Evolutionary conservation across 2,329 filamentous ascomycete species (phyloP), one percentile per base, ranked within the genome.

Genomic region (Fusarium xylarioides): DNA sequence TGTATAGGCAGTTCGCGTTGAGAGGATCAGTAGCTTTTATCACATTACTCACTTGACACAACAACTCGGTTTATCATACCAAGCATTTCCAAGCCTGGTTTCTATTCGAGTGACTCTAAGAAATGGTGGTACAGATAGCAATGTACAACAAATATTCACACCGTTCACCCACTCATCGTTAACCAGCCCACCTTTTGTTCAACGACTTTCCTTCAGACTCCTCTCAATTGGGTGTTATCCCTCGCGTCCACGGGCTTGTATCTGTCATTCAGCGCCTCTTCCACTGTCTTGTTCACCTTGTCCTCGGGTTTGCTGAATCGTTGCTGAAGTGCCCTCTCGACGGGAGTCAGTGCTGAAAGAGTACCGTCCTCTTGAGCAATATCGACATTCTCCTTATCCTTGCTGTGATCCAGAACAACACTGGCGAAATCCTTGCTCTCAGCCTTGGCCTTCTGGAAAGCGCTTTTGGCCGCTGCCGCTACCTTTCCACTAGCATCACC

Each of bases 251-350:
- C 79, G 2, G 85, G 85, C 73, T 79, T 84, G 76, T 91, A 91
- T 74, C 89, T 82, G 78, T 90, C 87, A 54, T 82, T 84, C 58
- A 91, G 80, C 46, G 85, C 83, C 77, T 90, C 86, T 69, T 88
- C 84, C 26, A 87, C 86, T 50, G 83, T 86, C 81, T 86, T 86
- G 67, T 84, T 82, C 71, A 84, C 77, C 60, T 78, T 78, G 19
- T 79, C 77, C 11, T 79, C 79, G 46, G 81, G 76, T 72, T 82
- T 84, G 78, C 86, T 82, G 72, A 86, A 91, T 55, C 89, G 83
- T 80, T 90, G 82, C 63, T 84, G 81, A 67, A 87, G 81, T 15
- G 87, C 88, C 79, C 80, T 84, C 76, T 90, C 83, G 21, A 87
- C 83, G 5, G 85, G 83, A 75, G 56, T 82, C 66, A 63, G 68